Base-by-base conservation (phyloP, 2,329 filamentous ascomycete species). In the Botrytis fabae region DNA sequence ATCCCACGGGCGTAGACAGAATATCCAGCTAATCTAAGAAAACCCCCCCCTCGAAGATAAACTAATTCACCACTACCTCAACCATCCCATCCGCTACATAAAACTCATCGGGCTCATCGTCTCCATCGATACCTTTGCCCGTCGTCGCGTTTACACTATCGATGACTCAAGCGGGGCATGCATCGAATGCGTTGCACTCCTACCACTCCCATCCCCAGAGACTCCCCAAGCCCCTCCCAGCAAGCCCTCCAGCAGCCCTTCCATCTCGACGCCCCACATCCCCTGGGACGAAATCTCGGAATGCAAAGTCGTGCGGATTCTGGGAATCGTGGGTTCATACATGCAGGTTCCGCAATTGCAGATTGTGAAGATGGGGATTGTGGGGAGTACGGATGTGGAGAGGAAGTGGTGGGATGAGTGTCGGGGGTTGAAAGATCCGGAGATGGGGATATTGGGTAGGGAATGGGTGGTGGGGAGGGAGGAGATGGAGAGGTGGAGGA, bases 11-110 rank as follows among this genome's bases (percentile, higher is more conserved):
- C 38, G 38, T 38, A 38, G 7, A 38, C 38, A 38, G 32, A 32
- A 40, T 8, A 0, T 9, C 9, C 4, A 46, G 46, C 38, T 71
- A 54, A 71, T 32, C 18, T 1, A 38, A 38, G 38, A 9, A 18
- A 25, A n/a, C 4, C 28, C 4, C 22, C 22, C 28, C 42, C 18
- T 7, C 38, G 7, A 86, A 86, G 85, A 85, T 66, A 86, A 89
- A 78, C 83, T 86, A 75, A 84, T 91, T 48, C 91, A 86, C 80
- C 94, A 94, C 81, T 86, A 90, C 82, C 70, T 66, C 12, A 95
- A 94, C 81, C 89, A 95, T 76, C 93, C 93, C 0, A 89, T 95
- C 77, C 89, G 90, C 85, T 95, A 91, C 88, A 88, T 93, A 70
- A 90, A 91, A 75, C 81, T 95, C 46, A 86, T 90, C 12, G 93